phyloP scores from a whole-genome alignment of 176 grass and related monocot species.

The Cenchrus americanus region DNA sequence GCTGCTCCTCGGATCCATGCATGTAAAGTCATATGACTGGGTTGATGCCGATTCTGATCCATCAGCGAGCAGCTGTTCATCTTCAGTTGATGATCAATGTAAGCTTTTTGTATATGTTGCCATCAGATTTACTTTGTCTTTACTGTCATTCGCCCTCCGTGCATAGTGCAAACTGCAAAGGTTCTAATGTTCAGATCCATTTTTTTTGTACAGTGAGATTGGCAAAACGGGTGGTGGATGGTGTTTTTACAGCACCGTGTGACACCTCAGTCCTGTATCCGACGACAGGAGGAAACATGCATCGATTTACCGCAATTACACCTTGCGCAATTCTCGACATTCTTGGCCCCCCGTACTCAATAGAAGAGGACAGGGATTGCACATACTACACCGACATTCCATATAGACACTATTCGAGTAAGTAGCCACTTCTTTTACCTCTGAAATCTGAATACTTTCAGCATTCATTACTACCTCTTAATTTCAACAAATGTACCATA shows the following conservation, averaged over 20 bases:
- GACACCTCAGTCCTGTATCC: constrained; percentile 81
- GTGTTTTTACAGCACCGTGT: constrained; percentile 68
- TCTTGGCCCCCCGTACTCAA: constrained; percentile 79
- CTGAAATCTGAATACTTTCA: neutral
- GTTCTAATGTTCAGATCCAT: neutral
- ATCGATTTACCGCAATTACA: constrained; percentile 61
- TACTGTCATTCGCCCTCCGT: neutral
- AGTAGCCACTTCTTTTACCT: constrained; percentile 28
- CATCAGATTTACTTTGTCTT: neutral
- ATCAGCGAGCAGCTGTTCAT: neutral
- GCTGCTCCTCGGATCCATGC: constrained; percentile 81
- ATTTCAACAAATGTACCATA: neutral
- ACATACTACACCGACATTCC: constrained; percentile 69
- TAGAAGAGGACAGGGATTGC: constrained; percentile 76
- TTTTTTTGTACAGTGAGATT: constrained; percentile 54
- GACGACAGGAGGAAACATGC: constrained; percentile 82
- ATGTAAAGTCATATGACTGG: constrained; percentile 88
- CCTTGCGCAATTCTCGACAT: constrained; percentile 76
- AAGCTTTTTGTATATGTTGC: neutral
- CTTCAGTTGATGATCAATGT: neutral
- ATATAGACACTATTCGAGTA: constrained; percentile 48
- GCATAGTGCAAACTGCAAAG: neutral
- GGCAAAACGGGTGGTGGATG: constrained; percentile 68
- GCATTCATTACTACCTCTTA: neutral
- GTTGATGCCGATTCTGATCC: constrained; percentile 32